Evolutionary conservation across 257 asterid species (phyloP), one percentile per base, ranked within the genome.

Genomic region (Ocimum tenuiflorum): DNA sequence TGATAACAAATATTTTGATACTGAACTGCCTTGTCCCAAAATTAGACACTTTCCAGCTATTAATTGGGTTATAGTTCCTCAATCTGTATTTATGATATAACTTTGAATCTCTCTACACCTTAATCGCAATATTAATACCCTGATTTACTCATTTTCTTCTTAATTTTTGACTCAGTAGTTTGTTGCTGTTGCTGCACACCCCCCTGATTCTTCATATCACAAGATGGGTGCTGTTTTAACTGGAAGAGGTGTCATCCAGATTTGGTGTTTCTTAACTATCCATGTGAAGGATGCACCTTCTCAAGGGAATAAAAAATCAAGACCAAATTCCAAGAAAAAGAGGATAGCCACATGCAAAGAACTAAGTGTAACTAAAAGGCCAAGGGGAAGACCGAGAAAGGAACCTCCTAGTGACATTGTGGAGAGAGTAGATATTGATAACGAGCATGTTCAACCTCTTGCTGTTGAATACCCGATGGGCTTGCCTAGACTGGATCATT

Each of bases 171-270:
- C 68, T 35, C 65, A 33, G 76, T 70, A 94, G 99, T 90, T 90
- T 74, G 78, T 94, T 24, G 99, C 97, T 56, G 84, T 94, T 82
- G 94, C 97, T 60, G 79, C 95, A 51, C 91, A 94, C 76, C 96
- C 99, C 67, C 95, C 97, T 45, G 88, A 82, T 57, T 90, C 97
- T 65, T 79, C 86, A 54, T 86, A 86, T 75, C 95, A 88, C 85
- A 88, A 80, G 81, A 72, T 88, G 56, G 99, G 94, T 56, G 91
- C 82, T 69, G 79, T 88, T 31, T 79, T 88, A 67, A 77, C 76
- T n/a, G 99, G 99, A 67, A 80, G 95, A 74, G 99, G 99, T 60
- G 80, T 76, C 65, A 60, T 94, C 76, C 97, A 90, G 82, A 86
- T 94, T 72, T 94, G 99, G 99, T 83, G 97, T 79, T 68, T 94